A percentile compares a stretch with the other conserved stretches of the same genome.
These are phyloP conservation scores for Metschnikowia arizonensis DNA, from an alignment of 805 yeast genomes.

Conservation along the genomic window DNA sequence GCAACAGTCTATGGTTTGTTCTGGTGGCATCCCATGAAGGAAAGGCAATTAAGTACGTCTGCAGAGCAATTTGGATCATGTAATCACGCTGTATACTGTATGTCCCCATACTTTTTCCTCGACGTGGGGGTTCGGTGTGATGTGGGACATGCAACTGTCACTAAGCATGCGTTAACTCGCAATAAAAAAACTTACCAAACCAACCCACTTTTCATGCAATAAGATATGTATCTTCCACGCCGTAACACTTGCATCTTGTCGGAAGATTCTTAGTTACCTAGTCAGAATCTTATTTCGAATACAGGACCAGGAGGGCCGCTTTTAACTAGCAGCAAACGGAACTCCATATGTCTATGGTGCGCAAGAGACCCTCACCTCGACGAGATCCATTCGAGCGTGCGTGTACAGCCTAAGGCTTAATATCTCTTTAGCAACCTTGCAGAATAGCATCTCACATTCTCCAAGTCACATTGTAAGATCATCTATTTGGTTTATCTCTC, in stretches of 20 bases:
- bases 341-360: background rate
- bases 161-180: constrained; percentile 2
- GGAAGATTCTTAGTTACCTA: no score
- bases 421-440: background rate
- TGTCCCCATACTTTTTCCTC: background rate
- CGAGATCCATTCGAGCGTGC: background rate
- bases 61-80: background rate
- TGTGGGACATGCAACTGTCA: constrained; percentile 1
- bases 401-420: background rate
- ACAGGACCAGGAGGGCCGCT: no score
- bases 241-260: background rate
- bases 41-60: no score
- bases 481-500: no score
- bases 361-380: background rate
- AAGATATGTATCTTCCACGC: no score
- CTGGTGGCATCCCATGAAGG: no score
- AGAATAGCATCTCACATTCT: background rate
- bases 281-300: background rate
- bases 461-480: background rate
- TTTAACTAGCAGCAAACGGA: background rate
- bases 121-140: background rate
- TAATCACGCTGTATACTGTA: background rate
- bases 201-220: background rate
- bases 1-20: background rate
- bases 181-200: background rate